These are phyloP conservation scores for Jasminum sambac DNA, from an alignment of 257 asterid genomes.

Conservation along the genomic window DNA sequence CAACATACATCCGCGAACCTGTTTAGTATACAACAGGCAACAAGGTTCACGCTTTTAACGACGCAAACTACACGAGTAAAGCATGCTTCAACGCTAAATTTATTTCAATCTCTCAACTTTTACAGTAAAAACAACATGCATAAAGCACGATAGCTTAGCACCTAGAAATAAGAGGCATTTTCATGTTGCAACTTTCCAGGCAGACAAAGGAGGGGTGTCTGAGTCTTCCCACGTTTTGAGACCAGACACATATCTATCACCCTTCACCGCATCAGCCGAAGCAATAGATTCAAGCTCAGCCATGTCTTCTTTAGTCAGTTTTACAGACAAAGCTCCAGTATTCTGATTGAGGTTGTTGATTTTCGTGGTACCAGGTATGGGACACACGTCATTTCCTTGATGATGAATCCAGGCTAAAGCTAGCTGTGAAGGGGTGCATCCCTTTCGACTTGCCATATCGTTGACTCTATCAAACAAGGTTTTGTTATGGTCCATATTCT, in stretches of 20 bases:
- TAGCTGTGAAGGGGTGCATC: constrained; percentile 45
- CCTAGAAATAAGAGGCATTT: neutral
- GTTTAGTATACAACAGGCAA: neutral
- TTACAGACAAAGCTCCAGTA: constrained; percentile 34
- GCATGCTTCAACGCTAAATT: neutral
- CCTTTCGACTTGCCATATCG: constrained; percentile 34
- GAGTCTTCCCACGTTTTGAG: constrained; percentile 3
- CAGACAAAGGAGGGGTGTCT: constrained; percentile 28
- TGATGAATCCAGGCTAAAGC: constrained; percentile 46
- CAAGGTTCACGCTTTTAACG: neutral
- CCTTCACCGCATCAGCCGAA: constrained; percentile 32
- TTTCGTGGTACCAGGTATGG: constrained; percentile 38
- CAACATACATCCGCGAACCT: neutral
- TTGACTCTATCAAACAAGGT: constrained; percentile 15
- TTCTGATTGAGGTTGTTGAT: constrained; percentile 34
- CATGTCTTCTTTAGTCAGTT: constrained; percentile 35
- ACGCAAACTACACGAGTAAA: neutral
- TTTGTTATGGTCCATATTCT: constrained; percentile 23
- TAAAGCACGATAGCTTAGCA: neutral
- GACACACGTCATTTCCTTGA: constrained; percentile 38
- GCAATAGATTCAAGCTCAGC: constrained; percentile 39
- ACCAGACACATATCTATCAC: constrained; percentile 29
- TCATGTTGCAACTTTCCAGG: constrained; percentile 17
- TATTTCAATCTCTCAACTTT: neutral
- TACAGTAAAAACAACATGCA: neutral